Evolutionary conservation across 1,139 yeast species (phyloP).

Genomic region (Taphrina betulina): DNA sequence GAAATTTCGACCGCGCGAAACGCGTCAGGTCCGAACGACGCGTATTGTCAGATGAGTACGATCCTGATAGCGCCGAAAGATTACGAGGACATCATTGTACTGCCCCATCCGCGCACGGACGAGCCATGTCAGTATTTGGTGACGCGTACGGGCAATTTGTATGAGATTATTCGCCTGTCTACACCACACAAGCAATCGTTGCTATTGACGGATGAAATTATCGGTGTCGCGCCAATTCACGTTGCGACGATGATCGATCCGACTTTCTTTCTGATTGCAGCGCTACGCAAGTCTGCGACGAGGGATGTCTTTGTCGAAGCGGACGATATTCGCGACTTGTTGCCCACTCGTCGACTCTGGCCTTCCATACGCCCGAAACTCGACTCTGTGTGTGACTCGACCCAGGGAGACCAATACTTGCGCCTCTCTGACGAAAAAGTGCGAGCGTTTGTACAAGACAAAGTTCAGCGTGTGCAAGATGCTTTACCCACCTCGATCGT

Average conservation of each 20-base stretch:
- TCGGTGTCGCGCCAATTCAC: conserved; percentile 21
- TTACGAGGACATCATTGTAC: conserved; percentile 16
- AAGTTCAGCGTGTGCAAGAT: conserved; percentile 1
- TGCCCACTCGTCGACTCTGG: conserved; percentile 2
- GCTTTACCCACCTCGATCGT: conserved; percentile 1
- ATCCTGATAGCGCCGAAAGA: conserved; percentile 14
- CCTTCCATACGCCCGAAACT: no score
- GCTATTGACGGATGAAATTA: background rate
- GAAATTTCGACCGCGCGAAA: no score
- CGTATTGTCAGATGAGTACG: conserved; percentile 10
- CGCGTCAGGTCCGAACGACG: background rate
- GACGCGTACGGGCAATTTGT: background rate
- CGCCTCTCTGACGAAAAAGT: conserved; percentile 1
- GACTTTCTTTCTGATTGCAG: conserved; percentile 11
- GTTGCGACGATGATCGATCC: conserved; percentile 20
- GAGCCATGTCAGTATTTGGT: conserved; percentile 5
- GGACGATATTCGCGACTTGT: conserved; percentile 8
- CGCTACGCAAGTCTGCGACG: background rate
- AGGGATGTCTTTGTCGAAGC: conserved; percentile 10
- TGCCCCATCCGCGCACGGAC: conserved; percentile 18
- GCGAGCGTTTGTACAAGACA: background rate
- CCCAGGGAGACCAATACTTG: background rate
- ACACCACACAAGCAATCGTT: conserved; percentile 3
- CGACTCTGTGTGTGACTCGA: conserved; percentile 1
- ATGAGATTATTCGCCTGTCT: conserved; percentile 14